A percentile compares a stretch with the other conserved stretches of the same genome.
These are phyloP conservation scores for Fraxinus baroniana DNA, from an alignment of 305 asterid genomes.

Conservation along the genomic window DNA sequence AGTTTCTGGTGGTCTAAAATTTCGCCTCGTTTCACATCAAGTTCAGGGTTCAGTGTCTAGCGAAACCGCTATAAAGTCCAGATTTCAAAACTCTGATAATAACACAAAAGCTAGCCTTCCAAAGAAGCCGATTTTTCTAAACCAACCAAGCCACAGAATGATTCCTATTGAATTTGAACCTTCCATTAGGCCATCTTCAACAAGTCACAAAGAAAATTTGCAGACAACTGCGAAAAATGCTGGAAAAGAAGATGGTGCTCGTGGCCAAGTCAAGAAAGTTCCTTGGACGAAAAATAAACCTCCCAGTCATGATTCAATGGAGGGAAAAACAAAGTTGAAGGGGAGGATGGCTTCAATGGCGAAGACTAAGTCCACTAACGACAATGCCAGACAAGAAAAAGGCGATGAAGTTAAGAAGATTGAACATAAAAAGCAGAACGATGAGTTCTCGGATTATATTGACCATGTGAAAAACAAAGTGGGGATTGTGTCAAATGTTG, in stretches of 20 bases:
- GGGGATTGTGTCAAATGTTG: slow-evolving; percentile 25
- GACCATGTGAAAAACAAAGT: slow-evolving; percentile 31
- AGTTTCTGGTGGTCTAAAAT: neutral
- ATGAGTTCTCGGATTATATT: slow-evolving; percentile 34
- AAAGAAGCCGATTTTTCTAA: neutral
- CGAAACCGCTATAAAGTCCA: neutral
- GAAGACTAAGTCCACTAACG: neutral
- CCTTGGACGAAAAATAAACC: neutral
- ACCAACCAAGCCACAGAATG: neutral
- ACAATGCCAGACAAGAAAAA: neutral
- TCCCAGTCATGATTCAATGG: neutral
- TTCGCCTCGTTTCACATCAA: neutral
- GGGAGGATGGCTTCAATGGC: neutral
- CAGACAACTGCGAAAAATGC: neutral
- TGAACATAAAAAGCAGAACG: neutral
- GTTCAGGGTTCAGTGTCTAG: neutral
- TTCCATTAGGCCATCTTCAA: neutral
- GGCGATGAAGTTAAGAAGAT: neutral
- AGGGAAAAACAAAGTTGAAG: neutral
- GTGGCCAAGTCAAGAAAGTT: neutral
- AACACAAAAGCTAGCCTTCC: slow-evolving; percentile 1
- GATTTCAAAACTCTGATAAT: neutral
- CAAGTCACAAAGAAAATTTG: neutral
- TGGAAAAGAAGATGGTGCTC: neutral
- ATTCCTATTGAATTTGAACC: neutral